Evolutionary conservation across 2,329 filamentous ascomycete genomes (phyloP).

Genomic region (Xylariaceae sp.): DNA sequence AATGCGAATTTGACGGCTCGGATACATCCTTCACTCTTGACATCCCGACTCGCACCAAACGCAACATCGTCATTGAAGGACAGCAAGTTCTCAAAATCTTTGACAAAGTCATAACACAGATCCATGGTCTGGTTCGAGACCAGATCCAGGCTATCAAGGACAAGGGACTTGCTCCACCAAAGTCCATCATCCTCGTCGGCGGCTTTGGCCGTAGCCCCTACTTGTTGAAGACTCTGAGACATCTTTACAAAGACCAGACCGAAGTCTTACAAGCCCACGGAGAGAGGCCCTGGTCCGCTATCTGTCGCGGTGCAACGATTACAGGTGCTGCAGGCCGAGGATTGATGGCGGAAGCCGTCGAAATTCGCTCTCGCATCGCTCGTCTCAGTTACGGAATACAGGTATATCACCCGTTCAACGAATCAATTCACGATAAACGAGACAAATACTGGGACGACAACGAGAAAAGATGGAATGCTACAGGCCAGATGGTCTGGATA

Average conservation of each 20-base stretch:
- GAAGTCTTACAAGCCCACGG: slow-evolving; percentile 4
- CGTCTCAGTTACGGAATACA: slow-evolving; percentile 1
- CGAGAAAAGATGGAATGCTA: background rate
- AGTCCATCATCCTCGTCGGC: slow-evolving; percentile 13
- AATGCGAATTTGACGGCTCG: slow-evolving; percentile 4
- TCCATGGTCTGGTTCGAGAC: slow-evolving; percentile 2
- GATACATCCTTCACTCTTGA: slow-evolving; percentile 3
- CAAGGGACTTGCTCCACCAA: background rate
- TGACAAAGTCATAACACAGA: slow-evolving; percentile 3
- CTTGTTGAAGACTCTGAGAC: slow-evolving; percentile 4
- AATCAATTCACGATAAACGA: background rate
- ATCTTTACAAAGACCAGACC: background rate
- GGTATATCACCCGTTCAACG: background rate
- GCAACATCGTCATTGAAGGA: too few relatives aligned
- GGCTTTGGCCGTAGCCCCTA: slow-evolving; percentile 11
- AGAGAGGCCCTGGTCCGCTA: slow-evolving; percentile 9
- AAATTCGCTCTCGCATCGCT: background rate
- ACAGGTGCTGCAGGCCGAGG: background rate
- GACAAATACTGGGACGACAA: background rate
- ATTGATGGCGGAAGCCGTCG: background rate
- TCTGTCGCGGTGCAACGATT: slow-evolving; percentile 12
- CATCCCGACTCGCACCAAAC: slow-evolving; percentile 2
- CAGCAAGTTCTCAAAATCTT: slow-evolving; percentile 8
- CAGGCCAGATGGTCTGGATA: slow-evolving; percentile 2
- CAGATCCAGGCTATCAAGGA: slow-evolving; percentile 5